phyloP scores from a whole-genome alignment of 768 basidiomycete species.

The Russula sp. region DNA sequence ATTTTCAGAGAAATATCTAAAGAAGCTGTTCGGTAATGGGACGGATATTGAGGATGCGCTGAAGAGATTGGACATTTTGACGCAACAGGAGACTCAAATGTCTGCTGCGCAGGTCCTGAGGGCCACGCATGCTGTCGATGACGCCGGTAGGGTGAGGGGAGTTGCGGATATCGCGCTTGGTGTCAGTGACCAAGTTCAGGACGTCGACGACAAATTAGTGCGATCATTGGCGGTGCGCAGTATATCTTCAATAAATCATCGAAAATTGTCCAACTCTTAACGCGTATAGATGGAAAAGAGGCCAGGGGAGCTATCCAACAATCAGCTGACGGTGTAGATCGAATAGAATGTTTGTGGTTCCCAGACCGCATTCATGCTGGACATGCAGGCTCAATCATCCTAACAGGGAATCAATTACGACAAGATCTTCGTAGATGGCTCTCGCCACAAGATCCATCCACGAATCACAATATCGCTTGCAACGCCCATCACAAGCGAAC shows the following conservation, averaged over 20 bases:
- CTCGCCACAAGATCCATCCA: too few species aligned
- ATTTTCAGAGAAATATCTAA: not conserved
- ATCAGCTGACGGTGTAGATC: not conserved
- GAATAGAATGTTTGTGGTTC: not conserved
- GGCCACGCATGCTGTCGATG: not conserved
- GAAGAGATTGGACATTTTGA: constrained; percentile 6
- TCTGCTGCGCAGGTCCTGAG: not conserved
- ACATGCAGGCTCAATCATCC: not conserved
- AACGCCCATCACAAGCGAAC: too few species aligned
- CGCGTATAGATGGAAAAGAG: not conserved
- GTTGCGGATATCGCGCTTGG: not conserved
- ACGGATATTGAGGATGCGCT: not conserved
- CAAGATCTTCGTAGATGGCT: not conserved
- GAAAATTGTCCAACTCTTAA: too few species aligned
- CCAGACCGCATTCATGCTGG: too few species aligned
- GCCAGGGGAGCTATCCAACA: not conserved
- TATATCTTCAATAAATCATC: too few species aligned
- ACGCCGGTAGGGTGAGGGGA: not conserved
- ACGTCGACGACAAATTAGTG: too few species aligned
- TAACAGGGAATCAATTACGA: too few species aligned
- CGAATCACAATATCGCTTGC: too few species aligned
- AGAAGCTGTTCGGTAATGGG: not conserved
- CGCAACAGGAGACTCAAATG: not conserved
- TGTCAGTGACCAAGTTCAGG: not conserved
- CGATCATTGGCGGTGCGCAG: too few species aligned